Evolutionary conservation across 768 basidiomycete species (phyloP), one percentile per base, ranked within the genome.

Genomic region (Pleurotus giganteus): DNA sequence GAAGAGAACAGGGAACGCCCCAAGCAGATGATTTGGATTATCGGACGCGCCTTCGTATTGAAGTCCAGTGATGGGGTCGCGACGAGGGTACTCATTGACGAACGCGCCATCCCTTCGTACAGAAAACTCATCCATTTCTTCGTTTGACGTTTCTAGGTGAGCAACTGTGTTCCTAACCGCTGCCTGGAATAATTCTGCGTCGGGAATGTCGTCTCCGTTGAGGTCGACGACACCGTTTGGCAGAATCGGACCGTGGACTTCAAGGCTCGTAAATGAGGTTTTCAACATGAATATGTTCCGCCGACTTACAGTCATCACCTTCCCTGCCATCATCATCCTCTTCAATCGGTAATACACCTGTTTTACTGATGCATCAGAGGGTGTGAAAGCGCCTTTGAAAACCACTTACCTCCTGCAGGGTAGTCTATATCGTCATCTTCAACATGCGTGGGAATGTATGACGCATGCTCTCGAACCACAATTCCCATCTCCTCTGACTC

Each of bases 1-100:
- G 19, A 55, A 63, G 0, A 63, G 46, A 6, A 13, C 21, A 0
- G 62, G 60, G 32, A 54, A 63, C 1, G 53, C 41, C 2, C 32
- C 53, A 8, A 58, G n/a, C 2, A 56, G 50, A n/a, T 50, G 46
- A 32, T 61, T 63, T 31, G 42, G 42, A 6, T 13, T 4, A n/a
- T n/a, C n/a, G n/a, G 42, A 13, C 4, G 1, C 13, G 2, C 42
- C 42, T 4, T 43, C 5, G 15, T 9, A 21, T 43, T 2, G 19
- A 2, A 9, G 19, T 2, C 5, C 2, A 2, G 42, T 21, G 11
- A 9, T 4, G 42, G 11, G 11, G 4, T 43, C 21, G 15, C 2
- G 9, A n/a, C 42, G 15, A 2, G 42, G 15, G 21, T 43, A 43
- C 42, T 43, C 42, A 4, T 43, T 43, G 3, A 43, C 42, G 2